Base-by-base conservation (phyloP, 495 filamentous ascomycete genomes). In the Articulospora tetracladia region DNA sequence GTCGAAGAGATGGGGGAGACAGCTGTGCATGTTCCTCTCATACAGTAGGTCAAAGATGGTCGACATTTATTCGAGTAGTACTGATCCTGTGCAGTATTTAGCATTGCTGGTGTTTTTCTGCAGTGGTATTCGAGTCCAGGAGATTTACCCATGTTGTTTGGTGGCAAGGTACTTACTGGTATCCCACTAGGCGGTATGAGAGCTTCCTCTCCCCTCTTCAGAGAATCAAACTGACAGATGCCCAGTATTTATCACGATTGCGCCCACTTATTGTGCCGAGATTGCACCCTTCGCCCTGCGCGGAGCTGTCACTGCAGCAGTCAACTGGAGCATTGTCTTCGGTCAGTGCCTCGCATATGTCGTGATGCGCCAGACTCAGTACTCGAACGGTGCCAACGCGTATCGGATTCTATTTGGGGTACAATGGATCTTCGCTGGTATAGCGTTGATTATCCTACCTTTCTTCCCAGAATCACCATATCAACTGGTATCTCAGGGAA, bases 251-350 rank as follows among this genome's bases (percentile, higher is more conserved):
- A 39, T 63, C 39, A 63, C 61, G 2, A 59, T 59, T 22, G 61
- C 61, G 28, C 61, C 61, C 19, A 59, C 61, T 12, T 63, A 63
- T 26, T 58, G 55, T 26, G 30, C 55, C 10, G 61, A 63, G 39
- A 47, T 63, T 8, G 56, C 55, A 1, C 62, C 62, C 3, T 58
- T 64, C 7, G 13, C 50, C 1, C 47, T 64, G 22, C 57, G 62
- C 53, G 62, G 62, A 7, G 52, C 62, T 1, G 22, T 91, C 72
- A 92, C 91, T 65, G 81, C 86, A 4, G 81, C 87, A 8, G 90
- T 86, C 10, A 88, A 83, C 53, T 85, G 79, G 19, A 87, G 87
- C n/a, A 63, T 63, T 30, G 81, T 91, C 46, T 69, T 91, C 51
- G 90, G 90, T 30, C 90, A 93, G 68, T 59, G 55, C 24, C 49